Evolutionary conservation across 768 basidiomycete species (phyloP), one percentile per base, ranked within the genome.

Genomic region (Exsudoporus frostii): DNA sequence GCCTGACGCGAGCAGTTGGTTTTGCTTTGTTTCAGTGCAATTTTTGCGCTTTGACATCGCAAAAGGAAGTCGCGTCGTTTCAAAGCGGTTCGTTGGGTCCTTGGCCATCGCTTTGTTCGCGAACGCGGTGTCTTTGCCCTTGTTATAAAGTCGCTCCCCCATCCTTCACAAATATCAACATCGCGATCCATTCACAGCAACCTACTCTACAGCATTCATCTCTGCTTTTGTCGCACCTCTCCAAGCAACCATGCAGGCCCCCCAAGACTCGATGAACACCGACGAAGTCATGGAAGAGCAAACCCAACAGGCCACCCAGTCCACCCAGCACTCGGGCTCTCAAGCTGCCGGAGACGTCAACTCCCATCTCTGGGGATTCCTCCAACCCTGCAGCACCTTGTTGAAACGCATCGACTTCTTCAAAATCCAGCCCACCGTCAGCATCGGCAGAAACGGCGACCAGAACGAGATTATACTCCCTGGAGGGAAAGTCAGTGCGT

Each of bases 401-500:
- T 69, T 86, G 7, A 70, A 69, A 20, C 79, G 85, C 32, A 76
- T 89, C 47, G 84, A 88, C 58, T 80, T 90, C 54, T 80, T 74
- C 73, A 85, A 79, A 60, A 58, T 77, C 37, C 70, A 75, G 25
- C 75, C 75, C 0, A 69, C 61, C 19, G 80, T 82, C 58, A 73
- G 65, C 22, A 67, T 90, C 56, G 88, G 88, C 25, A 77, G 88
- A 46, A 76, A 76, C 54, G 61, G 48, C 0, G 71, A 73, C 0
- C 20, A 47, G 8, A 71, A 70, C 54, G 83, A 86, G 53, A 72
- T 88, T 41, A 68, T 82, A n/a, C 70, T 92, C 25, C 78, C 83
- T 5, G 85, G 86, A 9, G 79, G 76, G 73, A 89, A 82, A 77
- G 80, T 91, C 65, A 91, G 90, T 91, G 60, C 68, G 80, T 75